phyloP scores from a whole-genome alignment of 2,329 filamentous ascomycete species.

The Colletotrichum godetiae region DNA sequence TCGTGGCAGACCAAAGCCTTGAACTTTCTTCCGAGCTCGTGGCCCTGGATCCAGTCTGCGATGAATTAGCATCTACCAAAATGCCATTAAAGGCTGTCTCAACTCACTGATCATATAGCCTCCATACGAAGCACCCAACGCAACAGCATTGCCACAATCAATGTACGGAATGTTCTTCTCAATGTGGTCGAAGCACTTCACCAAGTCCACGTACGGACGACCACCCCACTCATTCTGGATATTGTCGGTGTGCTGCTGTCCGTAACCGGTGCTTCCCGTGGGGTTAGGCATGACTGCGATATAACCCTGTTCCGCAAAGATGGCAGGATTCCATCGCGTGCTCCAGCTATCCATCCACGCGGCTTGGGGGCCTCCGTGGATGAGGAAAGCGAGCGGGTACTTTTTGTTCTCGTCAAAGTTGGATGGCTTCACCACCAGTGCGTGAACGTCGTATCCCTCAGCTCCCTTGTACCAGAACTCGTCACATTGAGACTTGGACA shows the following conservation, averaged over 20 bases:
- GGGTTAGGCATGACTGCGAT: slow-evolving; percentile 85
- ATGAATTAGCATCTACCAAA: slow-evolving; percentile 40
- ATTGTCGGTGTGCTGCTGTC: slow-evolving; percentile 79
- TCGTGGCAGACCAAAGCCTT: slow-evolving; percentile 91
- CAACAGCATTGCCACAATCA: slow-evolving; percentile 76
- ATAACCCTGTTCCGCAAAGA: slow-evolving; percentile 90
- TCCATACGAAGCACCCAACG: slow-evolving; percentile 79
- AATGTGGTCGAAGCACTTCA: slow-evolving; percentile 81
- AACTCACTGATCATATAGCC: slow-evolving; percentile 78
- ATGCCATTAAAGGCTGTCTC: neutral
- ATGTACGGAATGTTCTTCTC: slow-evolving; percentile 73
- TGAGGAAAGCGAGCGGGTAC: slow-evolving; percentile 82
- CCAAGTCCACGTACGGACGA: slow-evolving; percentile 84
- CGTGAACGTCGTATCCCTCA: slow-evolving; percentile 74
- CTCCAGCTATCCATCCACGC: slow-evolving; percentile 82
- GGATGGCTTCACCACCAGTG: slow-evolving; percentile 75
- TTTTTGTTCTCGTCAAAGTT: slow-evolving; percentile 76
- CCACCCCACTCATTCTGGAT: slow-evolving; percentile 89
- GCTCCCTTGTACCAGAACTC: slow-evolving; percentile 77
- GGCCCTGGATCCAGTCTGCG: slow-evolving; percentile 88
- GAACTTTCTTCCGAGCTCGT: slow-evolving; percentile 84
- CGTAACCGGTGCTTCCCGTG: slow-evolving; percentile 85
- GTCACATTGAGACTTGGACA: slow-evolving; percentile 71
- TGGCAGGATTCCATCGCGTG: slow-evolving; percentile 86
- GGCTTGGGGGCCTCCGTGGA: slow-evolving; percentile 86